A percentile compares a stretch with the other conserved stretches of the same genome.
phyloP scores from a whole-genome alignment of 2,329 filamentous ascomycete genomes.

The Fusarium concolor region DNA sequence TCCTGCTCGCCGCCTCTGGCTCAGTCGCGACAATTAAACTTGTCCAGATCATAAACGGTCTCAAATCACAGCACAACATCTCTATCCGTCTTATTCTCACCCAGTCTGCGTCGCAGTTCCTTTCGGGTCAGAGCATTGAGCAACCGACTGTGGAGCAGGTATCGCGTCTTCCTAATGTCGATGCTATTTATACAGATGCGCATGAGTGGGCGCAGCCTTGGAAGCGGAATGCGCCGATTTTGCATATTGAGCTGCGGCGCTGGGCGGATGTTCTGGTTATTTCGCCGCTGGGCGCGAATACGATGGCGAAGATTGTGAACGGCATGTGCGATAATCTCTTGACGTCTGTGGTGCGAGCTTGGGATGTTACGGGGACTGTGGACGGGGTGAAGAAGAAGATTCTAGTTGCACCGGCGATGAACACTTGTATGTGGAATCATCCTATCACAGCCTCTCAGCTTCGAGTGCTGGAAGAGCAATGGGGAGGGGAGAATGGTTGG shows the following conservation, averaged over 20 bases:
- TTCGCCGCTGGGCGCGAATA: constrained; percentile 85
- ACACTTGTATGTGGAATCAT: constrained; percentile 90
- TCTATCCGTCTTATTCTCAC: constrained; percentile 91
- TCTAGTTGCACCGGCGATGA: constrained; percentile 85
- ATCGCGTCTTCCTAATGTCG: constrained; percentile 73
- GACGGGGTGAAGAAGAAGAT: constrained; percentile 73
- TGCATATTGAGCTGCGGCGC: constrained; percentile 89
- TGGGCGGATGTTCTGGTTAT: constrained; percentile 84
- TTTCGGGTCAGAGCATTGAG: constrained; percentile 79
- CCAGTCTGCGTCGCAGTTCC: constrained; percentile 77
- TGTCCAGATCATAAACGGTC: constrained; percentile 71
- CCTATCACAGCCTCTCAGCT: constrained; percentile 83
- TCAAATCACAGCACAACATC: constrained; percentile 65
- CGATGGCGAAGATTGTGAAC: constrained; percentile 82
- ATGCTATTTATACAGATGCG: constrained; percentile 83
- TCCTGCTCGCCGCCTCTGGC: constrained; percentile 57
- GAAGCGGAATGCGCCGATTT: constrained; percentile 80
- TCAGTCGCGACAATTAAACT: constrained; percentile 92
- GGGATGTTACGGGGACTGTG: constrained; percentile 79
- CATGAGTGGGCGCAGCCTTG: constrained; percentile 87
- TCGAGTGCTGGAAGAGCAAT: constrained; percentile 76
- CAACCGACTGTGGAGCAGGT: constrained; percentile 77
- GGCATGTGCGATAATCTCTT: constrained; percentile 85
- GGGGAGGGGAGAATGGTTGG: constrained; percentile 66
- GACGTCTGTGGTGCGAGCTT: constrained; percentile 80